Conservation (phyloP, 306 rosid genomes). For the Betula pendula region DNA sequence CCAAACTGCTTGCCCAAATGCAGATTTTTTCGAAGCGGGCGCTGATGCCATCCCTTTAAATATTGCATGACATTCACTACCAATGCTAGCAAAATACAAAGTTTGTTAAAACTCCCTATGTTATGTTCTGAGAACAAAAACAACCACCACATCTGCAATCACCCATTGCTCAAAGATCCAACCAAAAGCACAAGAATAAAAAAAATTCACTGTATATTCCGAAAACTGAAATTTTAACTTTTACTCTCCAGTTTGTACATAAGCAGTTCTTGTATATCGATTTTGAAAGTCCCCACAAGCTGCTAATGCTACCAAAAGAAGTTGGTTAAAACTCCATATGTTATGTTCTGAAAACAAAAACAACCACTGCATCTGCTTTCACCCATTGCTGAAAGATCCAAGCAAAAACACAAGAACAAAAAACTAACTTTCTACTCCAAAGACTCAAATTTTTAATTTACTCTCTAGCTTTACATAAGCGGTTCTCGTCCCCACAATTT, state of each 20-base stretch:
- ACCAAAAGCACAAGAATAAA: neutral
- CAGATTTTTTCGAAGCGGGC: neutral
- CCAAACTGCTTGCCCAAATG: neutral
- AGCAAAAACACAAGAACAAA: too few species aligned
- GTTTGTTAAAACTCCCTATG: neutral
- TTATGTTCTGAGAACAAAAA: neutral
- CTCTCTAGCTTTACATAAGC: too few species aligned
- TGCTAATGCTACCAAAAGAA: neutral
- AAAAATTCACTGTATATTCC: neutral
- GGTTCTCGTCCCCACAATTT: neutral
- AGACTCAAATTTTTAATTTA: too few species aligned
- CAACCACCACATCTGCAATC: neutral
- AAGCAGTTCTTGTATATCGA: neutral
- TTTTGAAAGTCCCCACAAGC: neutral
- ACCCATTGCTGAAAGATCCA: neutral
- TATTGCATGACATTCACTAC: neutral
- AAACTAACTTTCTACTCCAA: too few species aligned
- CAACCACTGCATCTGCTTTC: neutral
- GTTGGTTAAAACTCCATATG: too few species aligned
- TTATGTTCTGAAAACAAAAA: neutral
- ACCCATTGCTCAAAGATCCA: neutral
- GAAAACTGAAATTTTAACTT: neutral
- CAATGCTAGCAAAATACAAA: neutral
- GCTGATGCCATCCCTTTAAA: neutral
- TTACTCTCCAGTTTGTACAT: neutral